Conservation (phyloP, 371 early-diverging fungal genomes). For the Mucor irregularis region DNA sequence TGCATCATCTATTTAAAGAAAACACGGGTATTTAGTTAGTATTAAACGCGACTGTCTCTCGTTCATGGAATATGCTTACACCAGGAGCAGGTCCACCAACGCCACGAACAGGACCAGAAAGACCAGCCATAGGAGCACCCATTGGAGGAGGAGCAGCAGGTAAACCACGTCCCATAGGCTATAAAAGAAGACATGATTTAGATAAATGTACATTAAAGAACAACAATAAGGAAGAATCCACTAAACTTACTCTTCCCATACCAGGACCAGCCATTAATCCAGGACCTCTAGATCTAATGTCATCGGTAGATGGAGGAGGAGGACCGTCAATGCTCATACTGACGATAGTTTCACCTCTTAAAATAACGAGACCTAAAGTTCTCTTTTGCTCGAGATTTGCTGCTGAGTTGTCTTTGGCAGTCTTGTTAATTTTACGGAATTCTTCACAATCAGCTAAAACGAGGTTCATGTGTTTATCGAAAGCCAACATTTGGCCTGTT, state of each 20-base stretch:
- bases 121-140: constrained; percentile 59
- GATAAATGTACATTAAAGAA: no score
- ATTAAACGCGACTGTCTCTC: constrained; percentile 1
- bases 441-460: constrained; percentile 97
- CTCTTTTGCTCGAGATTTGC: constrained; percentile 77
- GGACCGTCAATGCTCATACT: constrained; percentile 91
- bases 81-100: constrained; percentile 90
- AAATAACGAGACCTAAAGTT: constrained; percentile 90
- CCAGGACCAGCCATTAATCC: constrained; percentile 71
- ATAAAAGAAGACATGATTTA: not conserved
- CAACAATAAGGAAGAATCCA: not conserved
- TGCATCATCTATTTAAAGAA: constrained; percentile 64
- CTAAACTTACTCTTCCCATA: constrained; percentile 57
- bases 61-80: constrained; percentile 29
- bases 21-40: not conserved
- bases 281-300: constrained; percentile 53
- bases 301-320: constrained; percentile 77
- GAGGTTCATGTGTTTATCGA: constrained; percentile 98
- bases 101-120: constrained; percentile 89
- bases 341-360: constrained; percentile 93
- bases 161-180: constrained; percentile 92
- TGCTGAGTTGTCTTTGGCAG: constrained; percentile 51
- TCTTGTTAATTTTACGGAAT: constrained; percentile 85
- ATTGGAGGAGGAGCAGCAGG: constrained; percentile 76
- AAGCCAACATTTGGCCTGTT: constrained; percentile 97